phyloP scores from a whole-genome alignment of 352 stramenopile species.

The Phytophthora citricola region DNA sequence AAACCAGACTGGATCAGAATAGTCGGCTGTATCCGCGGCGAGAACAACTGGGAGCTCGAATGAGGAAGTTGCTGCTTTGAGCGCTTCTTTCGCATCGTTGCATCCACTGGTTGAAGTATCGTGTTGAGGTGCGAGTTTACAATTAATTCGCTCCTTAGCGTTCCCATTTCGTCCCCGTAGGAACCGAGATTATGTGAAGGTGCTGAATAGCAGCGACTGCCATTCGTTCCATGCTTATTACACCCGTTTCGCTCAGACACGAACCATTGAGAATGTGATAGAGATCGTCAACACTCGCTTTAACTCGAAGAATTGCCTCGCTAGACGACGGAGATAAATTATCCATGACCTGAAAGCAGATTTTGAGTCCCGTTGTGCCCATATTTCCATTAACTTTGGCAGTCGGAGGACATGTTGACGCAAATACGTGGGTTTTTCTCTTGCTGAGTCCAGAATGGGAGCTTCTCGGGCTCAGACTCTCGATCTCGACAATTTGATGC shows the following conservation, averaged over 20 bases:
- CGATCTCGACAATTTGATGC: slow-evolving; percentile 42
- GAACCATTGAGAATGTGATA: slow-evolving; percentile 30
- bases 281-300: slow-evolving; percentile 43
- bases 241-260: slow-evolving; percentile 1
- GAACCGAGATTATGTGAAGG: slow-evolving; percentile 52
- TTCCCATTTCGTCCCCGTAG: slow-evolving; percentile 16
- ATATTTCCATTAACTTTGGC: slow-evolving; percentile 1
- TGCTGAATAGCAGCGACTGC: slow-evolving; percentile 41
- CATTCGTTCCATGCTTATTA: slow-evolving; percentile 47
- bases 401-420: slow-evolving; percentile 33
- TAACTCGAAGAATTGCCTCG: slow-evolving; percentile 5
- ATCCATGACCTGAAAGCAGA: slow-evolving; percentile 47
- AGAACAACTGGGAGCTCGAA: slow-evolving; percentile 23
- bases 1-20: slow-evolving; percentile 58
- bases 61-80: slow-evolving; percentile 26
- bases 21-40: slow-evolving; percentile 5
- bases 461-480: neutral
- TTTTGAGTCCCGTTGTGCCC: slow-evolving; percentile 13
- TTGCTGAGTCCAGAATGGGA: slow-evolving; percentile 21
- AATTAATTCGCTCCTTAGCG: slow-evolving; percentile 40
- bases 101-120: slow-evolving; percentile 12
- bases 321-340: slow-evolving; percentile 13
- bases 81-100: slow-evolving; percentile 34
- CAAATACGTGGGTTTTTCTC: slow-evolving; percentile 45
- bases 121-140: slow-evolving; percentile 49